Evolutionary conservation across 352 stramenopile genomes (phyloP).

Genomic region (Aphanomyces cochlioides): DNA sequence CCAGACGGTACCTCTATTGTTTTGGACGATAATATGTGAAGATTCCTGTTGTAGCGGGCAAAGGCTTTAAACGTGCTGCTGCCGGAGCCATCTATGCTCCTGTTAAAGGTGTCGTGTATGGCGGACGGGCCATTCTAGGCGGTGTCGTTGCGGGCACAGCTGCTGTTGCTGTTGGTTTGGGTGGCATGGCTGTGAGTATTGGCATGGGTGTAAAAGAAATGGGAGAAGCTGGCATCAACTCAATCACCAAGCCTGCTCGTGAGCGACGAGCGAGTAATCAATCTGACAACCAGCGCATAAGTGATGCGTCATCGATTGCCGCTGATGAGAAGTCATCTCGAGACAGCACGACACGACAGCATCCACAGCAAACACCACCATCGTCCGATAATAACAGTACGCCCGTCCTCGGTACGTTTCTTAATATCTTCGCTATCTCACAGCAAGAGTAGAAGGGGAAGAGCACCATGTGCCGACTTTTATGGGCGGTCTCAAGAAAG

Average conservation of each 20-base stretch:
- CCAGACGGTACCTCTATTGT: conserved; percentile 46
- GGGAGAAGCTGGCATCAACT: conserved; percentile 77
- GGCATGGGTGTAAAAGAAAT: conserved; percentile 84
- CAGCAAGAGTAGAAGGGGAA: conserved; percentile 18
- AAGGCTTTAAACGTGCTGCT: conserved; percentile 71
- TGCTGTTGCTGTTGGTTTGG: conserved; percentile 64
- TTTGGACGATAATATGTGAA: not conserved
- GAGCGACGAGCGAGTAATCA: conserved; percentile 24
- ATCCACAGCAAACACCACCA: no score
- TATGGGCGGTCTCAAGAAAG: conserved; percentile 82
- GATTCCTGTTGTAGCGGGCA: conserved; percentile 28
- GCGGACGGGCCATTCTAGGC: conserved; percentile 74
- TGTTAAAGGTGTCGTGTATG: conserved; percentile 75
- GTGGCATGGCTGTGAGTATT: conserved; percentile 79
- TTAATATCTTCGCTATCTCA: no score
- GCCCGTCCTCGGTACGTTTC: not conserved
- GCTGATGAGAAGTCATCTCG: no score
- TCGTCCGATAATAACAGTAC: not conserved
- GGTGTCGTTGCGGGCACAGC: conserved; percentile 83
- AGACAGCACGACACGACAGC: no score
- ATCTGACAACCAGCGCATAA: conserved; percentile 35
- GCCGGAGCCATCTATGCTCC: conserved; percentile 78
- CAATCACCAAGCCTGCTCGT: conserved; percentile 46
- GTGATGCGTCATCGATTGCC: not conserved
- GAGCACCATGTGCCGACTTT: conserved; percentile 76